These are phyloP conservation scores for Rhodomyrtus tomentosa DNA, from an alignment of 345 rosid genomes.

Conservation along the genomic window DNA sequence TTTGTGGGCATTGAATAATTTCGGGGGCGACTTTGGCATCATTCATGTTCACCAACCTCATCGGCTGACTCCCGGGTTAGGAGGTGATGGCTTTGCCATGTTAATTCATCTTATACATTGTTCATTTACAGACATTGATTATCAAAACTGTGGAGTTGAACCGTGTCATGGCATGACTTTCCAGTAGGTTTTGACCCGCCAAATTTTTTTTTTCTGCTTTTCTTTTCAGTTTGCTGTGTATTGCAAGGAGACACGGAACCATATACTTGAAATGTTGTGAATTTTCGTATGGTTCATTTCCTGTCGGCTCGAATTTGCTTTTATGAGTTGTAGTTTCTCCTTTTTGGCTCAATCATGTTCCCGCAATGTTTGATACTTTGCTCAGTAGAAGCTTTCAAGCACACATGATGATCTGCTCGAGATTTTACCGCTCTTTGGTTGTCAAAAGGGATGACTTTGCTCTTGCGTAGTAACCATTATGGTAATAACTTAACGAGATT, in stretches of 20 bases:
- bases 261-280: not conserved
- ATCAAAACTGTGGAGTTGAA: not conserved
- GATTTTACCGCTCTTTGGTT: not conserved
- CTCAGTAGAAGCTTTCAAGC: not conserved
- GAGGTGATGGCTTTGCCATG: not conserved
- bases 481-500: not conserved
- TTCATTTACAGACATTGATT: not conserved
- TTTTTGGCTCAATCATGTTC: not conserved
- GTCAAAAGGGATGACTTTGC: not conserved
- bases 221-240: not conserved
- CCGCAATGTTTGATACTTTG: not conserved
- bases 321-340: not conserved
- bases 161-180: not conserved
- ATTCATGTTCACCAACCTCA: constrained; percentile 24
- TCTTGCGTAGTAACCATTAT: not conserved
- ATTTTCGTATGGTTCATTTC: not conserved
- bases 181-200: not conserved
- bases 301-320: not conserved
- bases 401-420: not conserved
- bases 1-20: constrained; percentile 37
- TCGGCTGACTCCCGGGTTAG: not conserved
- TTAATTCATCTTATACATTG: not conserved
- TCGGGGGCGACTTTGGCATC: constrained; percentile 23
- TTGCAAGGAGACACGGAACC: not conserved
- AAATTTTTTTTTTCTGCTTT: not conserved